A percentile compares a stretch with the other conserved stretches of the same genome.
phyloP scores from a whole-genome alignment of 306 rosid genomes.

The Cucurbita argyrosperma region DNA sequence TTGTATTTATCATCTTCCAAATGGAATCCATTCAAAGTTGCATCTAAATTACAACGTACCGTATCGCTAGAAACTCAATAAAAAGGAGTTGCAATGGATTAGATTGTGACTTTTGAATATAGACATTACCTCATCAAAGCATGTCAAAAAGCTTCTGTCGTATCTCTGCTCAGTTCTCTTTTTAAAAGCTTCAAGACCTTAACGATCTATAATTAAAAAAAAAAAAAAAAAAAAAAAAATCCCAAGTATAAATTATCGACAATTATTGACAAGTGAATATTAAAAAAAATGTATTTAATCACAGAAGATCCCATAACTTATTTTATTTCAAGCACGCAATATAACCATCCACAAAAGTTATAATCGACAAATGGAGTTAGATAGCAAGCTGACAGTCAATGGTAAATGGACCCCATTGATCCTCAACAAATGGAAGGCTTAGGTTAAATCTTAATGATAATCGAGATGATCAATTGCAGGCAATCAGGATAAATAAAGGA shows the following conservation, averaged over 20 bases:
- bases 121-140: slow-evolving; percentile 24
- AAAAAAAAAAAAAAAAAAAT: slow-evolving; percentile 3
- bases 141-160: slow-evolving; percentile 24
- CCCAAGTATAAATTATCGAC: neutral
- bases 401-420: neutral
- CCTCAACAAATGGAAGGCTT: neutral
- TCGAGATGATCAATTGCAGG: neutral
- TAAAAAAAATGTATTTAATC: neutral
- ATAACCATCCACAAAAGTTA: neutral
- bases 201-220: slow-evolving; percentile 35
- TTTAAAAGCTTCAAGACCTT: slow-evolving; percentile 69
- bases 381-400: neutral
- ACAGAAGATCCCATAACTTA: neutral
- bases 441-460: neutral
- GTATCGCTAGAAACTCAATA: neutral
- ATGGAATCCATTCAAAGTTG: neutral
- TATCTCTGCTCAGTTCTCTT: slow-evolving; percentile 44
- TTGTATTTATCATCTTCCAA: neutral
- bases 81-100: neutral
- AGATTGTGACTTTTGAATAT: neutral
- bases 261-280: neutral
- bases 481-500: neutral
- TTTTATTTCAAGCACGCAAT: neutral
- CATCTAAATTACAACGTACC: neutral
- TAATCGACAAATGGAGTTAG: neutral